Conservation (phyloP, 257 asterid genomes). For the Solanum tarapatanum region DNA sequence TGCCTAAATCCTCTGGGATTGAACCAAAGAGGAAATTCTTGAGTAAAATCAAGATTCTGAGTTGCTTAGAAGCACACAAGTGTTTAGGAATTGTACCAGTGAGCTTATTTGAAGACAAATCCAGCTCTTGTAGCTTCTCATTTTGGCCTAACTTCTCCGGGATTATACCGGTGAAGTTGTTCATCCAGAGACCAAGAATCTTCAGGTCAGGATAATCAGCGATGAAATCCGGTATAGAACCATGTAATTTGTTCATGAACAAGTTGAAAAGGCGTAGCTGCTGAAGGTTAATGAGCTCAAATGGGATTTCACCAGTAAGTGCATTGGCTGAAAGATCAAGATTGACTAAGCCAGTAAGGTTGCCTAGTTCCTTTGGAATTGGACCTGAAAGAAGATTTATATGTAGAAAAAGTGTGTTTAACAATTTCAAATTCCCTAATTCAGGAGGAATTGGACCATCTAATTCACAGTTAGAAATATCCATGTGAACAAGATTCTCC, state of each 20-base stretch:
- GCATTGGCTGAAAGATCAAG: slow-evolving; percentile 79
- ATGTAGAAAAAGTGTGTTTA: slow-evolving; percentile 60
- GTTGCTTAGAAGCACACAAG: slow-evolving; percentile 54
- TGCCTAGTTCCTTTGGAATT: slow-evolving; percentile 67
- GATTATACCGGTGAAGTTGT: slow-evolving; percentile 82
- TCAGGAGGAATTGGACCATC: slow-evolving; percentile 71
- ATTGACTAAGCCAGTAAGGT: slow-evolving; percentile 49
- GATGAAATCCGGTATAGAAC: slow-evolving; percentile 68
- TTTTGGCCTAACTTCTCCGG: slow-evolving; percentile 61
- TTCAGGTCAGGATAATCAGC: slow-evolving; percentile 58
- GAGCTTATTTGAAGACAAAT: slow-evolving; percentile 85
- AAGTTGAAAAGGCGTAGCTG: slow-evolving; percentile 52
- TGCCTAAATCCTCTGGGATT: slow-evolving; percentile 60
- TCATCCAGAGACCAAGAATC: slow-evolving; percentile 74
- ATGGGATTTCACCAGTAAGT: slow-evolving; percentile 78
- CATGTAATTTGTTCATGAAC: slow-evolving; percentile 74
- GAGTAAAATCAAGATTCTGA: slow-evolving; percentile 46
- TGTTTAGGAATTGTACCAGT: slow-evolving; percentile 70
- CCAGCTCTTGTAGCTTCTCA: slow-evolving; percentile 48
- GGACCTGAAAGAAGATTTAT: slow-evolving; percentile 57
- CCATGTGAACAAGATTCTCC: slow-evolving; percentile 54
- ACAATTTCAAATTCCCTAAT: slow-evolving; percentile 49
- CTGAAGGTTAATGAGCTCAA: slow-evolving; percentile 45
- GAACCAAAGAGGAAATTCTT: slow-evolving; percentile 73
- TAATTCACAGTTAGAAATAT: slow-evolving; percentile 62